phyloP scores from a whole-genome alignment of 2,329 filamentous ascomycete genomes.

The Sporothrix phasma region DNA sequence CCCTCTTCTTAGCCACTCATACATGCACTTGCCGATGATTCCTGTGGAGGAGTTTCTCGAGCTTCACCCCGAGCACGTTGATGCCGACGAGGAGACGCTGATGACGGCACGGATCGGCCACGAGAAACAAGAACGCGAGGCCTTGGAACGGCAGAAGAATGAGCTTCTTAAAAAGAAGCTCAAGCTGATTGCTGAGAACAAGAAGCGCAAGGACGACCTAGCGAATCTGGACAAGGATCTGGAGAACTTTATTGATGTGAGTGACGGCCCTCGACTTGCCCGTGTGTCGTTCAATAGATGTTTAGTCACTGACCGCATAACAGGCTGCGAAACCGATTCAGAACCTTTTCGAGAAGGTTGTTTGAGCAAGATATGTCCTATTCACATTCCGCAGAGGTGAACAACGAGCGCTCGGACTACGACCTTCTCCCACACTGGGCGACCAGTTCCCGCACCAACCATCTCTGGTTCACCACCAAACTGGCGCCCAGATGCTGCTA shows the following conservation, averaged over 20 bases:
- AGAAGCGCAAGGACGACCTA: slow-evolving; percentile 85
- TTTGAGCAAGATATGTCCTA: slow-evolving; percentile 26
- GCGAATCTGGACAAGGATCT: slow-evolving; percentile 84
- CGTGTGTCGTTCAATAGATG: too few relatives aligned
- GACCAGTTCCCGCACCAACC: too few relatives aligned
- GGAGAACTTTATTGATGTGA: slow-evolving; percentile 84
- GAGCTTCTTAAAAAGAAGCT: slow-evolving; percentile 58
- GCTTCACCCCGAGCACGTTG: slow-evolving; percentile 63
- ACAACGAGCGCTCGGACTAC: neutral
- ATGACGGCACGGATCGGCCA: slow-evolving; percentile 89
- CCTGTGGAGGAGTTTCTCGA: slow-evolving; percentile 70
- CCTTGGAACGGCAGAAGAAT: slow-evolving; percentile 74
- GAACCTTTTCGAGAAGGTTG: slow-evolving; percentile 70
- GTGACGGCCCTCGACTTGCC: too few relatives aligned
- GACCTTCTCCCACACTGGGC: neutral
- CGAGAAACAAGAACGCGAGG: slow-evolving; percentile 74
- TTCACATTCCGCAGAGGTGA: neutral
- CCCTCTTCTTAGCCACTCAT: slow-evolving; percentile 61
- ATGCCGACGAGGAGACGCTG: slow-evolving; percentile 64
- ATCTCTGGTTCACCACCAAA: neutral
- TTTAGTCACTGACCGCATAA: slow-evolving; percentile 6
- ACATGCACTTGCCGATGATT: slow-evolving; percentile 77
- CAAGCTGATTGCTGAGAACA: slow-evolving; percentile 62
- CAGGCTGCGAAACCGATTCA: slow-evolving; percentile 83
- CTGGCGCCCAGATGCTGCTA: neutral